Percentiles rank a stretch among this genome's conserved stretches.
Conservation (phyloP, 2,329 filamentous ascomycete species). For the Xylaria sp. region DNA sequence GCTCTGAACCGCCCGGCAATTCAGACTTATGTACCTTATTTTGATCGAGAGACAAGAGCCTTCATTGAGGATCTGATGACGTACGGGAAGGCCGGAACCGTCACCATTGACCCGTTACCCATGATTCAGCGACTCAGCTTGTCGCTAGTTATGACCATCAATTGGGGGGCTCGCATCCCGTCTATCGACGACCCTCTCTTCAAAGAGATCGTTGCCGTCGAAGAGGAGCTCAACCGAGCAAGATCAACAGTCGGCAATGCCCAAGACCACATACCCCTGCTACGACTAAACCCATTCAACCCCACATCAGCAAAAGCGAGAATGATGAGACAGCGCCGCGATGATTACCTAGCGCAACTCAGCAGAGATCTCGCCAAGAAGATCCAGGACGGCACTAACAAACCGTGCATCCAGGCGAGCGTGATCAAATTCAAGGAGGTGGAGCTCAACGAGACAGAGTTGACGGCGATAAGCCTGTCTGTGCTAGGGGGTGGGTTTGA, state of each 20-base stretch:
- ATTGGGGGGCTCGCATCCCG: constrained; percentile 78
- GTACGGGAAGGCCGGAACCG: constrained; percentile 65
- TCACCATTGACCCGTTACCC: constrained; percentile 71
- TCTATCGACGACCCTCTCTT: constrained; percentile 71
- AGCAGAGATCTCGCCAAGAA: constrained; percentile 59
- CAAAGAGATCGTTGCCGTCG: constrained; percentile 75
- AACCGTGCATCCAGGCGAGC: constrained; percentile 49
- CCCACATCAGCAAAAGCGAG: constrained; percentile 55
- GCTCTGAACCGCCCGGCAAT: constrained; percentile 78
- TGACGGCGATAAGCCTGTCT: constrained; percentile 80
- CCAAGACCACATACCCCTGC: constrained; percentile 81
- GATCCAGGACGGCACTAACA: constrained; percentile 45
- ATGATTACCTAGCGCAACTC: constrained; percentile 70
- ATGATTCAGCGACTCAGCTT: constrained; percentile 79
- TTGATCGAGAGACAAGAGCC: constrained; percentile 75
- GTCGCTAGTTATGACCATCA: constrained; percentile 75
- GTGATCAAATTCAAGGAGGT: constrained; percentile 48
- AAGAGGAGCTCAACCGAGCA: constrained; percentile 77
- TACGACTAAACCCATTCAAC: constrained; percentile 63
- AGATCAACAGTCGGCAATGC: constrained; percentile 82
- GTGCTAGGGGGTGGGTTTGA: constrained; percentile 84
- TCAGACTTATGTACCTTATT: constrained; percentile 80
- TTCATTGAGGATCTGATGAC: constrained; percentile 74
- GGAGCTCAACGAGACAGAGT: constrained; percentile 60
- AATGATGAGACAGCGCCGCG: constrained; percentile 70